These are phyloP conservation scores for Colletotrichum lini DNA, from an alignment of 2,329 filamentous ascomycete species.

Conservation along the genomic window DNA sequence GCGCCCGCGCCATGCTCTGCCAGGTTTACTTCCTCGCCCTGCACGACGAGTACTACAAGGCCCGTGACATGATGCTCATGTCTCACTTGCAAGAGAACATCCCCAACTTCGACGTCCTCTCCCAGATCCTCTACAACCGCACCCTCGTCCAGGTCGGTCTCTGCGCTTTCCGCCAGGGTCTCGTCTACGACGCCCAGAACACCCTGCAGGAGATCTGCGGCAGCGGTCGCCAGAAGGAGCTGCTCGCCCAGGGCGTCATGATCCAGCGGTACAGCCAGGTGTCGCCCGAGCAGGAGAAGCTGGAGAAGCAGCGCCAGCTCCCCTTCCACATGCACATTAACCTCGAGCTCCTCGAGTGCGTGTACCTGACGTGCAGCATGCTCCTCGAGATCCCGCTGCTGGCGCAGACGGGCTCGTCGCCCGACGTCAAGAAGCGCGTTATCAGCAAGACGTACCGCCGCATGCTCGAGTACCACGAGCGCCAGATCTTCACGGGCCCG, in stretches of 20 bases:
- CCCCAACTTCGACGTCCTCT: conserved; percentile 94
- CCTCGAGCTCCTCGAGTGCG: conserved; percentile 96
- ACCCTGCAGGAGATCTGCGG: conserved; percentile 98
- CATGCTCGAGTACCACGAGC: conserved; percentile 99
- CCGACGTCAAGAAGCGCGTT: conserved; percentile 95
- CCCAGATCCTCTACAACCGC: conserved; percentile 98
- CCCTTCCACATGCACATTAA: conserved; percentile 99
- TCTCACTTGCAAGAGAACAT: conserved; percentile 99
- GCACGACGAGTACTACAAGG: conserved; percentile 97
- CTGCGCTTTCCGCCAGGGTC: conserved; percentile 96
- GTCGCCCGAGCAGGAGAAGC: conserved; percentile 95
- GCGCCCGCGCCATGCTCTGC: conserved; percentile 96
- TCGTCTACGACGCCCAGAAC: conserved; percentile 97
- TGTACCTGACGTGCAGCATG: conserved; percentile 99
- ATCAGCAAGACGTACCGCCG: conserved; percentile 99
- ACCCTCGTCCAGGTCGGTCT: conserved; percentile 98
- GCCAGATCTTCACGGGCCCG: conserved; percentile 98
- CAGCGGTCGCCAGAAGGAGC: conserved; percentile 96
- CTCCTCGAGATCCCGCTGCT: conserved; percentile 97
- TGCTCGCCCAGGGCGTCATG: conserved; percentile 97
- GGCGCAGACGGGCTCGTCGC: conserved; percentile 95
- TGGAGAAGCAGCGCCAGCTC: conserved; percentile 96
- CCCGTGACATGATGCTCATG: conserved; percentile 99
- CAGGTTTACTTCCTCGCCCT: conserved; percentile 98
- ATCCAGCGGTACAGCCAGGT: conserved; percentile 98